Conservation (phyloP, 2,329 filamentous ascomycete genomes). For the Colletotrichum gigasporum region DNA sequence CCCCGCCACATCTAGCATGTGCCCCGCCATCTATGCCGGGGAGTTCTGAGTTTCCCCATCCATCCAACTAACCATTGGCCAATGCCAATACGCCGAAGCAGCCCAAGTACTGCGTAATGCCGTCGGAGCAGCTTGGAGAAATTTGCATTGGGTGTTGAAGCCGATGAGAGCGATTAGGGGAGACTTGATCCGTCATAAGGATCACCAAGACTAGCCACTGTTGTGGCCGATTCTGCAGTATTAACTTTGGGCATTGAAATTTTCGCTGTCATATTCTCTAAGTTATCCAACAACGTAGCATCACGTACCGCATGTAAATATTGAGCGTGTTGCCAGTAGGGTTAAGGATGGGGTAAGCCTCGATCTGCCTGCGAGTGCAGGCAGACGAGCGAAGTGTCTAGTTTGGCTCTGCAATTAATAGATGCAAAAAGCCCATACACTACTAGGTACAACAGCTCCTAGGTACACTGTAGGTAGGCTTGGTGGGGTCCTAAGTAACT, state of each 20-base stretch:
- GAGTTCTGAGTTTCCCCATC: conserved; percentile 1
- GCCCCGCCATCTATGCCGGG: conserved; percentile 21
- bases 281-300: too few relatives aligned
- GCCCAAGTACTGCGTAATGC: conserved; percentile 18
- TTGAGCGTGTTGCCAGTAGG: too few relatives aligned
- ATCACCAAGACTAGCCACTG: conserved; percentile 19
- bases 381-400: too few relatives aligned
- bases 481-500: too few relatives aligned
- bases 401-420: conserved; percentile 12
- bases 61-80: conserved; percentile 13
- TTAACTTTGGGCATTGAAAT: too few relatives aligned
- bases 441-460: too few relatives aligned
- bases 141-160: not conserved
- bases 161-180: conserved; percentile 18
- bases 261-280: too few relatives aligned
- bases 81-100: conserved; percentile 17
- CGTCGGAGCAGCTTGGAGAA: conserved; percentile 14
- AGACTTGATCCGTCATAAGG: conserved; percentile 13
- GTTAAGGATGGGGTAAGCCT: too few relatives aligned
- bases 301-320: too few relatives aligned
- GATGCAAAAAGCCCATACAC: not conserved
- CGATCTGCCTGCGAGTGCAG: too few relatives aligned
- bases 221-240: too few relatives aligned
- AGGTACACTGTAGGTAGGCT: too few relatives aligned
- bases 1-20: conserved; percentile 26